A percentile compares a stretch with the other conserved stretches of the same genome.
phyloP scores from a whole-genome alignment of 176 grass and related monocot genomes.

The Bonia amplexicaulis region DNA sequence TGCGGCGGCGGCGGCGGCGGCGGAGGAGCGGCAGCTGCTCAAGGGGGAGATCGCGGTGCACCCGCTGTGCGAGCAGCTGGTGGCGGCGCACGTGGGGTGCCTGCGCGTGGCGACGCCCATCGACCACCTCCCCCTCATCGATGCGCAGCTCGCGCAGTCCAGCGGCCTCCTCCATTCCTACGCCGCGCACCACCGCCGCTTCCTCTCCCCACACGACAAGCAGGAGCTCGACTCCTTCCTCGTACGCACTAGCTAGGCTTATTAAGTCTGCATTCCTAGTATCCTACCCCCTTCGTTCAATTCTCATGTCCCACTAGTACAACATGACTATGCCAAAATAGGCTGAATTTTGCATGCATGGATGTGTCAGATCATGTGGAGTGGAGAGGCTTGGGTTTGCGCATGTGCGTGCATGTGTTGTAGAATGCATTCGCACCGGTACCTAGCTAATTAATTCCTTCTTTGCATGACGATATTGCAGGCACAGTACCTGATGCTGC shows the following conservation, averaged over 20 bases:
- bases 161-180: constrained; percentile 83
- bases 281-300: not conserved
- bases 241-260: constrained; percentile 24
- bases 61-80: constrained; percentile 93
- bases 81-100: constrained; percentile 85
- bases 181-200: constrained; percentile 66
- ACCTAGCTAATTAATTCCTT: too few species aligned
- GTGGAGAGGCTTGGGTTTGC: not conserved
- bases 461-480: constrained; percentile 28
- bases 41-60: constrained; percentile 98
- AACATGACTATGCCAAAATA: not conserved
- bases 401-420: not conserved
- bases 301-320: not conserved
- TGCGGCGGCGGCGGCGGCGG: constrained; percentile 45
- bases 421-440: not conserved
- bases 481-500: constrained; percentile 87
- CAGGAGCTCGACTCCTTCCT: constrained; percentile 97
- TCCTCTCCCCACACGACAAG: constrained; percentile 93
- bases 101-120: constrained; percentile 96
- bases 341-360: not conserved
- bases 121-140: constrained; percentile 92
- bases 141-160: constrained; percentile 82
- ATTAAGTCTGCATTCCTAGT: not conserved
- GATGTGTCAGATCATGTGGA: not conserved
- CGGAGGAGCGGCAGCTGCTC: constrained; percentile 75